Evolutionary conservation across 139 green algal genomes (phyloP).

Genomic region (Coelastrella sp.): DNA sequence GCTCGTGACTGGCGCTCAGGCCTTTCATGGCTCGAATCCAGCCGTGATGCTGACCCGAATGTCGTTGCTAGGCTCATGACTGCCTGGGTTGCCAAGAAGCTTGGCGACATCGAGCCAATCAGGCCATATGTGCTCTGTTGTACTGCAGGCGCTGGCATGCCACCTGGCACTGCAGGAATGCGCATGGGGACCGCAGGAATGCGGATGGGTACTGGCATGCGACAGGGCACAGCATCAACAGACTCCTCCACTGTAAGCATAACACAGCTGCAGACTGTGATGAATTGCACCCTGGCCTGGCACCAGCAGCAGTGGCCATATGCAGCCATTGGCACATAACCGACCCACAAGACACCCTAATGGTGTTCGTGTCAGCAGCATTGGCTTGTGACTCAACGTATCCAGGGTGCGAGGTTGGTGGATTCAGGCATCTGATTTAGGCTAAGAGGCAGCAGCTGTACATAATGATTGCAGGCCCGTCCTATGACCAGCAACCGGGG

Average conservation of each 20-base stretch:
- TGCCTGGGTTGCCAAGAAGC: no score
- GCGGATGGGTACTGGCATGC: conserved; percentile 52
- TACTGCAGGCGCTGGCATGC: background rate
- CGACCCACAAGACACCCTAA: background rate
- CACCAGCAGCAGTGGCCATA: background rate
- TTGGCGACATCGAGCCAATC: no score
- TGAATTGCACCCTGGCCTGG: background rate
- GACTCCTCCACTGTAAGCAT: conserved; percentile 25
- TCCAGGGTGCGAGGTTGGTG: no score
- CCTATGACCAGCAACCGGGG: conserved; percentile 87
- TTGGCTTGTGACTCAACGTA: no score
- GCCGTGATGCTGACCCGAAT: no score
- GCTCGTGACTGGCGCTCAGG: no score
- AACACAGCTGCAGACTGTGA: background rate
- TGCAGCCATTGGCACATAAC: background rate
- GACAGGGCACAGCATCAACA: conserved; percentile 46
- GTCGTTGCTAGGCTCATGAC: no score
- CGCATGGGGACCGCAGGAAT: conserved; percentile 40
- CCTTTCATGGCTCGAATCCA: no score
- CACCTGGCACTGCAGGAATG: conserved; percentile 26
- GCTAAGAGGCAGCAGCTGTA: no score
- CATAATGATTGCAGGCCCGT: conserved; percentile 48
- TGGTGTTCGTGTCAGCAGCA: no score
- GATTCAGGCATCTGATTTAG: no score
- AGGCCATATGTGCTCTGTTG: background rate